phyloP scores from a whole-genome alignment of 1,284 basidiomycete genomes.

The Vanrija pseudolonga region DNA sequence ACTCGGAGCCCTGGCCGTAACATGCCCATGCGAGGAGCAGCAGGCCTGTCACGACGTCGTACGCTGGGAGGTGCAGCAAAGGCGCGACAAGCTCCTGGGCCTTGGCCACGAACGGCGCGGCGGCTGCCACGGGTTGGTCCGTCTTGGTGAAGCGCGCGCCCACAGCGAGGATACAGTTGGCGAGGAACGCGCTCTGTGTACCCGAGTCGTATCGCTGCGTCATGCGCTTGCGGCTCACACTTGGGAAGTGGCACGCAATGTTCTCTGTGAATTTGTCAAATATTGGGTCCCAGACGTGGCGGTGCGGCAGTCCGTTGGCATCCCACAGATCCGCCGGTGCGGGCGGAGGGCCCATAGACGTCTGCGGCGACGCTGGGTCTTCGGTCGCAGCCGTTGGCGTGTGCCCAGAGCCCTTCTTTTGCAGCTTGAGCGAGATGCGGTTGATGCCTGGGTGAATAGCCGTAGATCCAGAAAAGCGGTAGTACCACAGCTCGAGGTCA shows the following conservation, averaged over 20 bases:
- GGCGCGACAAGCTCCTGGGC: slow-evolving; percentile 51
- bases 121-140: slow-evolving; percentile 28
- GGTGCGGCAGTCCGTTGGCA: slow-evolving; percentile 43
- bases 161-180: slow-evolving; percentile 44
- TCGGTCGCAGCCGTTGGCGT: slow-evolving; percentile 16
- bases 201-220: slow-evolving; percentile 47
- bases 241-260: slow-evolving; percentile 49
- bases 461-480: slow-evolving; percentile 50
- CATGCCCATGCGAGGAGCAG: slow-evolving; percentile 50
- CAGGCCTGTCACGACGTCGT: slow-evolving; percentile 48
- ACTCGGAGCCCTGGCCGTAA: slow-evolving; percentile 51
- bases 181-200: slow-evolving; percentile 51
- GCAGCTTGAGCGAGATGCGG: slow-evolving; percentile 50
- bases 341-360: slow-evolving; percentile 11
- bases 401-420: slow-evolving; percentile 31
- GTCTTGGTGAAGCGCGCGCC: slow-evolving; percentile 37
- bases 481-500: slow-evolving; percentile 50
- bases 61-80: slow-evolving; percentile 49
- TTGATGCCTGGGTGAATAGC: slow-evolving; percentile 49
- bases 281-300: slow-evolving; percentile 43
- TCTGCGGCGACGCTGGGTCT: slow-evolving; percentile 3
- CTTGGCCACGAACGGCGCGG: slow-evolving; percentile 51
- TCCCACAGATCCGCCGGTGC: slow-evolving; percentile 42
- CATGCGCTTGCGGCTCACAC: slow-evolving; percentile 43
- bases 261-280: slow-evolving; percentile 48